Evolutionary conservation across 129 eudicot species (phyloP).

Genomic region (Saussurea involucrata): DNA sequence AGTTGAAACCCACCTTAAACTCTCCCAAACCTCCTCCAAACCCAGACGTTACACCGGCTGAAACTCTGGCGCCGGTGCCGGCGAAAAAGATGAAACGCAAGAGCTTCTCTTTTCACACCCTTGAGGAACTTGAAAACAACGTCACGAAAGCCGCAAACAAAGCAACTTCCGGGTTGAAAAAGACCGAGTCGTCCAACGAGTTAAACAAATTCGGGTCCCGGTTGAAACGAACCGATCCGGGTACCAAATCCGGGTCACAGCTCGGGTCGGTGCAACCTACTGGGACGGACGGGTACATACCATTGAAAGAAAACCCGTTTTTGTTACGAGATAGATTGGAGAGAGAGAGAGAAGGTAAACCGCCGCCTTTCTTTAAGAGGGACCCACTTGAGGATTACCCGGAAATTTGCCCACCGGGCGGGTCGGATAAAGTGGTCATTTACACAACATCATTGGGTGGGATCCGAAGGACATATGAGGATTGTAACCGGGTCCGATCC

Average conservation of each 20-base stretch:
- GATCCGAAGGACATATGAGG: conserved; percentile 71
- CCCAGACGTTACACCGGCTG: background rate
- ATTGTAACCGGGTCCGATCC: conserved; percentile 58
- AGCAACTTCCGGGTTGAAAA: conserved; percentile 27
- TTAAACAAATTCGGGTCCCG: conserved; percentile 5
- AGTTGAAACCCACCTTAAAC: conserved; percentile 58
- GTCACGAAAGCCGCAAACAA: conserved; percentile 12
- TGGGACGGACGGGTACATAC: conserved; percentile 37
- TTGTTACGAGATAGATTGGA: conserved; percentile 54
- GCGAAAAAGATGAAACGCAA: conserved; percentile 39
- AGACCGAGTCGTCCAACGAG: conserved; percentile 36
- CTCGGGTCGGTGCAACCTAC: conserved; percentile 23
- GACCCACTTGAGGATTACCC: conserved; percentile 78
- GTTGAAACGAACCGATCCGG: background rate
- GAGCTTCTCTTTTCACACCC: conserved; percentile 78
- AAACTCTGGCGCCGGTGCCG: conserved; percentile 14
- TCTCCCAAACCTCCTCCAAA: conserved; percentile 20
- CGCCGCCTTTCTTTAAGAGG: conserved; percentile 31
- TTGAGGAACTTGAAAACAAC: conserved; percentile 75
- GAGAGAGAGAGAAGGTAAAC: conserved; percentile 69
- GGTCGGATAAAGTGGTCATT: conserved; percentile 61
- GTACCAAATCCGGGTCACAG: conserved; percentile 14
- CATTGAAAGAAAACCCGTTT: conserved; percentile 76
- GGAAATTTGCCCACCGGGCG: conserved; percentile 88
- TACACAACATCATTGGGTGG: conserved; percentile 93